Percentiles rank a stretch among this genome's conserved stretches.
Evolutionary conservation across 2,329 filamentous ascomycete species (phyloP).

Genomic region (Ophiostoma triangulosporum): DNA sequence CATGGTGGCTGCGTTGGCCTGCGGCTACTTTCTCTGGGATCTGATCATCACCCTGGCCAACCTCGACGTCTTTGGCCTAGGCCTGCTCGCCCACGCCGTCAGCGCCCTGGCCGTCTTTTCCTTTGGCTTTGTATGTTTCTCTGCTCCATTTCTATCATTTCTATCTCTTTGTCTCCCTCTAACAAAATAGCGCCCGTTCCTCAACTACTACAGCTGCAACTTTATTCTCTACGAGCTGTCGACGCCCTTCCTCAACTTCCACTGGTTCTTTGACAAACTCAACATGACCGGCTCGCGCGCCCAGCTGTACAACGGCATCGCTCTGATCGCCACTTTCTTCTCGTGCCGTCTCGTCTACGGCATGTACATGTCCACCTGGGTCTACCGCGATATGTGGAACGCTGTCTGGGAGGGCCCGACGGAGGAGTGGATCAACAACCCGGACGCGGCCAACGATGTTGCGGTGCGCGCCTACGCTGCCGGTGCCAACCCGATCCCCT

Average conservation of each 20-base stretch:
- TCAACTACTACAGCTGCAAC: conserved; percentile 67
- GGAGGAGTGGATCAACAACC: conserved; percentile 14
- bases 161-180: too few species aligned
- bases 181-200: conserved; percentile 53
- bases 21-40: conserved; percentile 80
- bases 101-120: conserved; percentile 61
- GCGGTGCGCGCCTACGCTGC: conserved; percentile 36
- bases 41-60: conserved; percentile 55
- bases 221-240: conserved; percentile 86
- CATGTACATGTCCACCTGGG: conserved; percentile 53
- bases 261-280: conserved; percentile 87
- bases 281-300: conserved; percentile 59
- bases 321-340: conserved; percentile 63
- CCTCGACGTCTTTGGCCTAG: conserved; percentile 59
- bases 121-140: conserved; percentile 44
- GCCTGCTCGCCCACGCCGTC: conserved; percentile 64
- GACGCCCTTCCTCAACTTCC: conserved; percentile 72
- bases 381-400: conserved; percentile 57
- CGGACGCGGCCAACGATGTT: conserved; percentile 18
- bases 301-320: conserved; percentile 66
- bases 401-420: conserved; percentile 34
- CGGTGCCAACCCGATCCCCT: conserved; percentile 39
- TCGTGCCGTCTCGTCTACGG: conserved; percentile 66
- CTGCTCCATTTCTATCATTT: background rate
- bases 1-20: conserved; percentile 62